Evolutionary conservation across 1,284 basidiomycete species (phyloP).

Genomic region (Ceratobasidium sp.): DNA sequence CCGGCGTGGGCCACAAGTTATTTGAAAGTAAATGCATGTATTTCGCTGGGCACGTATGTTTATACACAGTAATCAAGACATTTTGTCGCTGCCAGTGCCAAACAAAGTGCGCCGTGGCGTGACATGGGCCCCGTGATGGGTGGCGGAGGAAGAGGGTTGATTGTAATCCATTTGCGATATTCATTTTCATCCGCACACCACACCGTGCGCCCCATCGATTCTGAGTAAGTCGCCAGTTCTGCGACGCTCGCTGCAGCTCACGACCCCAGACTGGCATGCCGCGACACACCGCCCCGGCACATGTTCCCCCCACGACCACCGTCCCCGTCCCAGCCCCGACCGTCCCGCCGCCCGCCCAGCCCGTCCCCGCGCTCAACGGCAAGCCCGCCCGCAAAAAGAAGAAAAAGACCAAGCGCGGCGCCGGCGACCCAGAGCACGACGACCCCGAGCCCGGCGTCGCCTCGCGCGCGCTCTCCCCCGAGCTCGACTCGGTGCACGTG

Average conservation of each 20-base stretch:
- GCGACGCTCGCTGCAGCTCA: not conserved
- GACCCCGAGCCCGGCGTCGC: constrained; percentile 49
- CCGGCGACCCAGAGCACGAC: constrained; percentile 51
- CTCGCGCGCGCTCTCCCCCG: constrained; percentile 55
- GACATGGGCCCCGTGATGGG: constrained; percentile 32
- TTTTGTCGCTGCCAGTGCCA: not conserved
- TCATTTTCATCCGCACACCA: constrained; percentile 43
- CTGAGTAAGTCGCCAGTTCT: constrained; percentile 4
- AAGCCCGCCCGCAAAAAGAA: constrained; percentile 59
- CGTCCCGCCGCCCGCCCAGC: constrained; percentile 1
- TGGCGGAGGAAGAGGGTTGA: constrained; percentile 28
- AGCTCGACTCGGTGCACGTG: constrained; percentile 62
- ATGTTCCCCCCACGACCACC: constrained; percentile 34
- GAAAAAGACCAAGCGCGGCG: constrained; percentile 60
- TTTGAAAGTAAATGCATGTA: constrained; percentile 1
- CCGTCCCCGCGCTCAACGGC: constrained; percentile 17
- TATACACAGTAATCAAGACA: not conserved
- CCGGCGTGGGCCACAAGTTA: constrained; percentile 11
- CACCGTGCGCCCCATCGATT: constrained; percentile 20
- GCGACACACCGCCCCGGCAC: constrained; percentile 3
- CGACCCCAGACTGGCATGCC: constrained; percentile 1
- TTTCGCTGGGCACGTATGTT: too few relatives aligned
- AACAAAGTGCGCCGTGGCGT: not conserved
- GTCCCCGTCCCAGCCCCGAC: constrained; percentile 34
- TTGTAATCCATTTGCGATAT: constrained; percentile 24